Evolutionary conservation across 352 stramenopile species (phyloP).

Genomic region (Albugo laibachii): DNA sequence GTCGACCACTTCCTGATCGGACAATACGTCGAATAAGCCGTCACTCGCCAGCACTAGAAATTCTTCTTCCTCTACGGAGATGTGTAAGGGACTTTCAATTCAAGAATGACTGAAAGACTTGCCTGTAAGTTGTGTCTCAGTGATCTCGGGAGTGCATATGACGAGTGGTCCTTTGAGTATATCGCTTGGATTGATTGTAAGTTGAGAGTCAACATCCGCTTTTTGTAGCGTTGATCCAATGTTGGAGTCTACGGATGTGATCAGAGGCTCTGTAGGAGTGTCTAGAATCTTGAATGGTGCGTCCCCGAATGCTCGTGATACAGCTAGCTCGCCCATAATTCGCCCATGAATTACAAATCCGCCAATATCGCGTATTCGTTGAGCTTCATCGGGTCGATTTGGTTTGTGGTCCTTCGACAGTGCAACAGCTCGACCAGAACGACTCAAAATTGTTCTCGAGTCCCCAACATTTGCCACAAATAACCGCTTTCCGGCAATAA

Average conservation of each 20-base stretch:
- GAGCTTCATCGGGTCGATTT: conserved; percentile 80
- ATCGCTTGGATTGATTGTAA: conserved; percentile 66
- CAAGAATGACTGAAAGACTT: background rate
- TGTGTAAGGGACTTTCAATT: background rate
- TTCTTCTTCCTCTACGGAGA: conserved; percentile 36
- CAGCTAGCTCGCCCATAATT: conserved; percentile 85
- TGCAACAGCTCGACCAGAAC: conserved; percentile 66
- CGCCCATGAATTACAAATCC: conserved; percentile 78
- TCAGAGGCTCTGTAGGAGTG: conserved; percentile 15
- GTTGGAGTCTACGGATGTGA: background rate
- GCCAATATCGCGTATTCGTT: conserved; percentile 86
- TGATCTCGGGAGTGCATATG: conserved; percentile 61
- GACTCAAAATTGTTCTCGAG: conserved; percentile 86
- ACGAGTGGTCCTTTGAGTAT: conserved; percentile 69
- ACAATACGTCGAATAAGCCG: conserved; percentile 63
- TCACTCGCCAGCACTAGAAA: conserved; percentile 67
- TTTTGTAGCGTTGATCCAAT: background rate
- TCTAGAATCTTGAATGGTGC: conserved; percentile 92
- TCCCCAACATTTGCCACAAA: conserved; percentile 95
- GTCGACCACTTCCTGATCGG: conserved; percentile 66
- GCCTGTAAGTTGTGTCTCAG: conserved; percentile 42
- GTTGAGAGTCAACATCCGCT: conserved; percentile 18
- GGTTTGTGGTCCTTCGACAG: conserved; percentile 96
- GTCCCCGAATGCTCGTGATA: conserved; percentile 76
- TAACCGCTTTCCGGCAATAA: conserved; percentile 82